Evolutionary conservation across 768 basidiomycete genomes (phyloP), one percentile per base, ranked within the genome.

Genomic region (Agaricus sinodeliciosus): DNA sequence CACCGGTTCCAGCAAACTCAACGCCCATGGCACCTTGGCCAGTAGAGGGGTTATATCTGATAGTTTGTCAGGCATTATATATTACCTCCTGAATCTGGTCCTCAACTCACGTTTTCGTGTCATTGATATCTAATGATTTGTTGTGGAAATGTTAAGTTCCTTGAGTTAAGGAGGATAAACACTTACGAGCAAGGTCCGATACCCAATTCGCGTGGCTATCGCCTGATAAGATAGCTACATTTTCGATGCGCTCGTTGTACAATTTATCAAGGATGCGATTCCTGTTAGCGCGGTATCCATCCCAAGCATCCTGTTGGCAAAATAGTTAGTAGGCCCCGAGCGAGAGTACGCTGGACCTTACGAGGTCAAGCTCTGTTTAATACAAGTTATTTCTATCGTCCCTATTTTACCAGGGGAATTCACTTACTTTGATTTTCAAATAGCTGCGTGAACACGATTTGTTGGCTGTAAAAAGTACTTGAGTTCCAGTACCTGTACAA

Each of bases 121-220:
- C 75, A 56, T 80, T 80, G 8, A 72, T 70, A 59, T 73, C 78
- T 81, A 12, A 35, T 3, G 6, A 19, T 15, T n/a, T 31, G 7
- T 12, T 2, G 3, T 1, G 12, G 5, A 13, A 37, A 15, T n/a
- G 26, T 15, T n/a, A 15, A 9, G 16, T 31, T 19, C 11, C 41
- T 6, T 28, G 11, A 16, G n/a, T 25, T 6, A 5, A 47, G 9
- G n/a, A n/a, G 16, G 9, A 11, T 31, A 11, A 4, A 6, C n/a
- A 36, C 52, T 48, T 18, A 54, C 78, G 74, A 35, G 77, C 73
- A 15, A 80, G 69, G 58, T 82, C 80, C 37, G 76, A 80, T 12
- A 76, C 80, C 80, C 80, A 81, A 60, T 80, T 80, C 4, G 78
- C 78, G 58, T 83, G 80, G 48, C 77, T 78, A 59, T 84, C 81